Conservation (phyloP, 495 filamentous ascomycete genomes). For the Penicillium paxilli region DNA sequence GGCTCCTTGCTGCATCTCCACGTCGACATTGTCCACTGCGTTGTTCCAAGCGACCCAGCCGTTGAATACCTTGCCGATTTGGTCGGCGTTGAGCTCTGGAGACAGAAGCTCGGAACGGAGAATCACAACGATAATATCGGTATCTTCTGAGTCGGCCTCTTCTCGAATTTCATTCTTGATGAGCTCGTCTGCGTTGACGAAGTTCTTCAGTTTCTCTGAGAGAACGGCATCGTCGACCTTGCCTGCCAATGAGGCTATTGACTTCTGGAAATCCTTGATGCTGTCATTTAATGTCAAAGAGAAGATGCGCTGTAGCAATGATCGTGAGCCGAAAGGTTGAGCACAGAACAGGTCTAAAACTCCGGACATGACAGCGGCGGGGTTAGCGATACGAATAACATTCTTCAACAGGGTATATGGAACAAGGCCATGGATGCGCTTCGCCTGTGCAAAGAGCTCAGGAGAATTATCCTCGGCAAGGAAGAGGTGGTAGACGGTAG, state of each 20-base stretch:
- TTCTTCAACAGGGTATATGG: conserved; percentile 94
- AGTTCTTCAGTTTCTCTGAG: conserved; percentile 78
- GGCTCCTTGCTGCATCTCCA: conserved; percentile 82
- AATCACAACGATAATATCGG: conserved; percentile 83
- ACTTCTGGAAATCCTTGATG: conserved; percentile 77
- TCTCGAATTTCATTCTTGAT: conserved; percentile 70
- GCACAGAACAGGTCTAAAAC: conserved; percentile 94
- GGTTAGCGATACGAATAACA: conserved; percentile 93
- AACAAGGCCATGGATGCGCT: conserved; percentile 88
- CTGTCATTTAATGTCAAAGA: conserved; percentile 89
- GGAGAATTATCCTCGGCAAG: conserved; percentile 97
- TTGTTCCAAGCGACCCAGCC: conserved; percentile 96
- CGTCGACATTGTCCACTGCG: conserved; percentile 87
- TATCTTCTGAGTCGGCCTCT: conserved; percentile 66
- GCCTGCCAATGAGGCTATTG: conserved; percentile 70
- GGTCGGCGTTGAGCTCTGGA: conserved; percentile 66
- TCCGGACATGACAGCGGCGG: conserved; percentile 90
- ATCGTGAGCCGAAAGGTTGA: conserved; percentile 87
- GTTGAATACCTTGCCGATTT: conserved; percentile 84
- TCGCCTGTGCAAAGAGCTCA: conserved; percentile 91
- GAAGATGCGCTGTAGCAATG: conserved; percentile 89
- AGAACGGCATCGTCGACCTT: conserved; percentile 80
- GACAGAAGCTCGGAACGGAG: conserved; percentile 70
- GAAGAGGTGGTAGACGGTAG: conserved; percentile 96
- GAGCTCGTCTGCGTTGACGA: conserved; percentile 69